phyloP scores from a whole-genome alignment of 2,329 filamentous ascomycete species.

The Fusarium sp. region DNA sequence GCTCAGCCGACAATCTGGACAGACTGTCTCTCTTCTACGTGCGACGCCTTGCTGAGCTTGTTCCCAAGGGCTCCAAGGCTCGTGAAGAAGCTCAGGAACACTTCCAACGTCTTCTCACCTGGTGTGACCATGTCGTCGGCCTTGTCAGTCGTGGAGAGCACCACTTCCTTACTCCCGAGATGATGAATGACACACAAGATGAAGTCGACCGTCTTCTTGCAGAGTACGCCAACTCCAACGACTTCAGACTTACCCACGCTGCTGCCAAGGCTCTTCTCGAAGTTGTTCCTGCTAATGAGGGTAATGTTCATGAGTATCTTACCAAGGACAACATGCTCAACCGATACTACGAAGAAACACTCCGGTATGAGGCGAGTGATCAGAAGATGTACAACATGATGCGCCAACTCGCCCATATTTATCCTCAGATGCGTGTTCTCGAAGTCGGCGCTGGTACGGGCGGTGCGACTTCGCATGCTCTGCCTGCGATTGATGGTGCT shows the following conservation, averaged over 20 bases:
- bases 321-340: conserved; percentile 45
- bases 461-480: neutral
- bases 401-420: conserved; percentile 1
- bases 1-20: conserved; percentile 2
- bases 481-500: neutral
- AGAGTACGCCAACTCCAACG: neutral
- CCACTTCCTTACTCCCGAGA: neutral
- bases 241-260: conserved; percentile 4
- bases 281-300: conserved; percentile 3
- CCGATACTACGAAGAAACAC: conserved; percentile 45
- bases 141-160: neutral
- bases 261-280: neutral
- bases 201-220: neutral
- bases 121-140: neutral
- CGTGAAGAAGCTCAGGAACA: neutral
- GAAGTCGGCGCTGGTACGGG: conserved; percentile 16
- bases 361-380: neutral
- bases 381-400: neutral
- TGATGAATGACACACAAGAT: conserved; percentile 2
- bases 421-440: neutral
- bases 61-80: neutral
- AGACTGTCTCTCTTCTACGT: conserved; percentile 2
- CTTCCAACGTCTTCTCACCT: conserved; percentile 2
- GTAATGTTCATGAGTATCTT: neutral
- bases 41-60: neutral